These are phyloP conservation scores for Orbilia javanica DNA, from an alignment of 2,329 filamentous ascomycete species.

Conservation along the genomic window DNA sequence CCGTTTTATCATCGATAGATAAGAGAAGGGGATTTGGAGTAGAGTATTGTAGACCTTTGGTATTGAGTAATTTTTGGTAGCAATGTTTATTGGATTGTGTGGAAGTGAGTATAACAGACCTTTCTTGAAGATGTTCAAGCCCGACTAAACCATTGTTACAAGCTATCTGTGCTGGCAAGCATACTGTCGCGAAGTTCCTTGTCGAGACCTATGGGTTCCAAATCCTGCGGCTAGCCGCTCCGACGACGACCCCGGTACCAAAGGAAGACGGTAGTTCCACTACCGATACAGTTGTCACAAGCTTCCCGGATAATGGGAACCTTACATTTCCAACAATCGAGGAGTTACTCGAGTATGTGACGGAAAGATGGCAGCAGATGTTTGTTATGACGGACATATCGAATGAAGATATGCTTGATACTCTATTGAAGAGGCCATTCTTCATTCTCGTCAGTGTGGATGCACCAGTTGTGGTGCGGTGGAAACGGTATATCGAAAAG, in stretches of 20 bases:
- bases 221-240: constrained; percentile 46
- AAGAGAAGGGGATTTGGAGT: neutral
- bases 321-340: constrained; percentile 73
- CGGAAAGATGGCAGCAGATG: constrained; percentile 81
- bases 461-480: constrained; percentile 85
- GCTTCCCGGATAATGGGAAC: constrained; percentile 20
- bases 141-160: neutral
- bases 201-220: constrained; percentile 85
- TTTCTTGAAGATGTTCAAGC: neutral
- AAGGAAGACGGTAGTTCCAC: constrained; percentile 5
- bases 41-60: neutral
- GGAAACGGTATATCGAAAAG: constrained; percentile 78
- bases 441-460: constrained; percentile 94
- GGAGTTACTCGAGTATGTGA: constrained; percentile 84
- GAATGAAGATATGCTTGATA: constrained; percentile 78
- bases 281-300: constrained; percentile 21
- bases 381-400: constrained; percentile 90
- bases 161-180: constrained; percentile 85
- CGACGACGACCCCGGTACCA: constrained; percentile 11
- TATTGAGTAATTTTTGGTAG: neutral
- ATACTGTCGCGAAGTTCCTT: constrained; percentile 87
- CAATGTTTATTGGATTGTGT: constrained; percentile 54
- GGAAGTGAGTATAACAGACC: constrained; percentile 36
- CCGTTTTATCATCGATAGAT: neutral
- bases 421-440: constrained; percentile 83